Percentiles rank a stretch among this genome's conserved stretches.
These are phyloP conservation scores for Cicer arietinum DNA, from an alignment of 306 rosid genomes.

Conservation along the genomic window DNA sequence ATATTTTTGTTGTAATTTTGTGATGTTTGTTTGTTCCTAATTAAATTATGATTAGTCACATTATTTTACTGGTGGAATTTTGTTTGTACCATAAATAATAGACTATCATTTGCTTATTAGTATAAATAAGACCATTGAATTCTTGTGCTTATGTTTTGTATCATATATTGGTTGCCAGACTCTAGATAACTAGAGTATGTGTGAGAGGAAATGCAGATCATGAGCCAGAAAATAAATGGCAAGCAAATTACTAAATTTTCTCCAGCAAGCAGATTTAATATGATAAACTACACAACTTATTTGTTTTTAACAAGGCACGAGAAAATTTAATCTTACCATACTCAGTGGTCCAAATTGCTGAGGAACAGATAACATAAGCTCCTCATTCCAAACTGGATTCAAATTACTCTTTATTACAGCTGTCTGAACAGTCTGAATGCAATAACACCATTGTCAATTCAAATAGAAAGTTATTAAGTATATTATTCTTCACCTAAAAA, in stretches of 20 bases:
- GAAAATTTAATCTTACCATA: conserved; percentile 64
- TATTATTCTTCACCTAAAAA: conserved; percentile 27
- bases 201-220: neutral
- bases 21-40: neutral
- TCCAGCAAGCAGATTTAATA: neutral
- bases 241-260: neutral
- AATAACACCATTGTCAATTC: conserved; percentile 39
- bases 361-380: conserved; percentile 90
- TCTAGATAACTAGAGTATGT: neutral
- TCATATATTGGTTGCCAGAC: neutral
- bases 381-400: conserved; percentile 98
- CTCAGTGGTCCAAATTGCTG: conserved; percentile 65
- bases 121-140: neutral
- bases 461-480: conserved; percentile 40
- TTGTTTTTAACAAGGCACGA: neutral
- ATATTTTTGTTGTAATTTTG: neutral
- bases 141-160: neutral
- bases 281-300: neutral
- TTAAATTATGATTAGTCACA: neutral
- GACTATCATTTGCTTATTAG: neutral
- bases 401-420: conserved; percentile 71
- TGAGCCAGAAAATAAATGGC: neutral
- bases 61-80: neutral
- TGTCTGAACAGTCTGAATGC: conserved; percentile 73
- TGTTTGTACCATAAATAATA: neutral